A percentile compares a stretch with the other conserved stretches of the same genome.
Evolutionary conservation across 2,329 filamentous ascomycete species (phyloP).

Genomic region (Byssothecium circinans): DNA sequence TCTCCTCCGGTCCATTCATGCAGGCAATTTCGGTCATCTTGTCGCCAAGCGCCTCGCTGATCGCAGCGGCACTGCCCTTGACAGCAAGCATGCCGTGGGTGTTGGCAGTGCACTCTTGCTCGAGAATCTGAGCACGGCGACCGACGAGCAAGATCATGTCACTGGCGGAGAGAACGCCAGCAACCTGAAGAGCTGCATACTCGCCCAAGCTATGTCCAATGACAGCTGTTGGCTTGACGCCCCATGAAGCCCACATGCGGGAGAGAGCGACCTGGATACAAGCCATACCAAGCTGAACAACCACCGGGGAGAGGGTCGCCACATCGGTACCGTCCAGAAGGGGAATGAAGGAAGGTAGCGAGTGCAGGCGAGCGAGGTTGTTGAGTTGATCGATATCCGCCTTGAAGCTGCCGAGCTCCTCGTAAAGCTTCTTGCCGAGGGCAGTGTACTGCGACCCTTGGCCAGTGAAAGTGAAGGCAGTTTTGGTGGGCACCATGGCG

Average conservation of each 20-base stretch:
- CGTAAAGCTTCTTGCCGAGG: constrained; percentile 53
- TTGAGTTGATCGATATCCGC: constrained; percentile 54
- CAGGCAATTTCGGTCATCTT: constrained; percentile 64
- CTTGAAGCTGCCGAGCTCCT: constrained; percentile 52
- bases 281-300: constrained; percentile 56
- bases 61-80: constrained; percentile 54
- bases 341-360: constrained; percentile 53
- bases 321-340: constrained; percentile 54
- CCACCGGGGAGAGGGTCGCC: constrained; percentile 53
- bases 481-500: constrained; percentile 55
- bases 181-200: constrained; percentile 71
- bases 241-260: constrained; percentile 57
- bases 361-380: constrained; percentile 50
- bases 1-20: constrained; percentile 74
- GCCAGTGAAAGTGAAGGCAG: constrained; percentile 56
- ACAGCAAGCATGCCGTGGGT: constrained; percentile 70
- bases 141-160: constrained; percentile 75
- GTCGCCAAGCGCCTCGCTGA: constrained; percentile 55
- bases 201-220: constrained; percentile 68
- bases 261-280: constrained; percentile 57
- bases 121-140: constrained; percentile 65
- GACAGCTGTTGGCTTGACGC: constrained; percentile 56
- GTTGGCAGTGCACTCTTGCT: constrained; percentile 64
- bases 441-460: constrained; percentile 57
- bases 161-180: constrained; percentile 69